Evolutionary conservation across 345 rosid species (phyloP).

Genomic region (Carallia pectinifolia): DNA sequence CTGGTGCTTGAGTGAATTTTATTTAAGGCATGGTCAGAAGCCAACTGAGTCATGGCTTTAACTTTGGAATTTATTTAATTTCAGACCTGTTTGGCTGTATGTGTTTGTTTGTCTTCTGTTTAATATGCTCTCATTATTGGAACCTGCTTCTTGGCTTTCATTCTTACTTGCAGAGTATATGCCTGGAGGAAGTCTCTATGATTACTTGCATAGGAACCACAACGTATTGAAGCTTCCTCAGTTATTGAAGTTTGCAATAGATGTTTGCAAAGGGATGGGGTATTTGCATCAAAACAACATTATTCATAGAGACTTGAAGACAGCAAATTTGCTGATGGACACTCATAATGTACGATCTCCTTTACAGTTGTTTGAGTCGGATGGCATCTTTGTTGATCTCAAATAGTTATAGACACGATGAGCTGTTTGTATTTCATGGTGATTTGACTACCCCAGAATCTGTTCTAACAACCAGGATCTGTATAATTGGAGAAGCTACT

Average conservation of each 20-base stretch:
- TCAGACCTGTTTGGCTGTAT: background rate
- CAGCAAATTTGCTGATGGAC: slow-evolving; percentile 78
- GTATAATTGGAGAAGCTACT: too few relatives aligned
- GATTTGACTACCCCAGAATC: background rate
- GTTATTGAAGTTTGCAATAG: slow-evolving; percentile 62
- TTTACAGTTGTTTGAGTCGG: background rate
- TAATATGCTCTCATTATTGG: background rate
- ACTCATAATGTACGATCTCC: slow-evolving; percentile 41
- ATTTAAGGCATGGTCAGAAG: too few relatives aligned
- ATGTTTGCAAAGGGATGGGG: slow-evolving; percentile 72
- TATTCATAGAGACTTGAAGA: slow-evolving; percentile 76
- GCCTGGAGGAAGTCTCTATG: slow-evolving; percentile 75
- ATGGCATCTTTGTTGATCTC: background rate
- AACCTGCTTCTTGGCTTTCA: background rate
- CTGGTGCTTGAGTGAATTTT: too few relatives aligned
- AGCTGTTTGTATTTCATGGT: background rate
- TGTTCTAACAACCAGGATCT: too few relatives aligned
- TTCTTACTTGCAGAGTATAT: slow-evolving; percentile 59
- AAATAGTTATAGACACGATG: background rate
- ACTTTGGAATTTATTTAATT: background rate
- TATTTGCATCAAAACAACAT: slow-evolving; percentile 72
- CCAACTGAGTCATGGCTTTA: background rate
- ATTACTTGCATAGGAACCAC: slow-evolving; percentile 60
- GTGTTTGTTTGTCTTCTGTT: background rate
- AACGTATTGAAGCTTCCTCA: slow-evolving; percentile 47